Evolutionary conservation across 108 stramenopile species (phyloP), one percentile per base, ranked within the genome.

Genomic region (Cyclotella kingstonii): DNA sequence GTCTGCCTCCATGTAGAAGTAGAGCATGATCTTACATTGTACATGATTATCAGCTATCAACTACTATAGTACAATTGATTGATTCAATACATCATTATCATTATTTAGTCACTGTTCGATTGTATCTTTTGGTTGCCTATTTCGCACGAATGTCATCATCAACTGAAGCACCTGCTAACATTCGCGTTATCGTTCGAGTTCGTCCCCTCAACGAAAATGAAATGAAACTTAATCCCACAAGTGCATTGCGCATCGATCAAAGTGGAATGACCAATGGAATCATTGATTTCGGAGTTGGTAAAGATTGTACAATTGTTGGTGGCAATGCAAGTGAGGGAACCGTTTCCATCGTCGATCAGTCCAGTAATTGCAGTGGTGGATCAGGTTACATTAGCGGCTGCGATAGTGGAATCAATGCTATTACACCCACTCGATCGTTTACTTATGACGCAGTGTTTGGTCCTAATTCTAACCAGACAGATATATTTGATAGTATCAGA

Each of bases 151-250:
- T n/a, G 43, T 44, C 43, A 12, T 26, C 49, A 28, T 28, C 49
- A 4, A 50, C 5, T 4, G 57, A 64, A 50, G 74, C 62, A n/a
- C 71, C 71, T 19, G 60, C 72, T 29, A 66, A 73, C 66, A 68
- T 78, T 40, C 77, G 77, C 17, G 77, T 78, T 42, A 55, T 78
- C 18, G 70, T 78, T 8, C 71, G 77, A 8, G 72, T 78, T 52
- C 77, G 77, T 10, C 77, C 77, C 22, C 53, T 78, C 33, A 70
- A 57, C 34, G 57, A 68, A 3, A 48, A 54, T 8, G 76, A 73
- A 30, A 2, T 31, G 21, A 63, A 66, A 51, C 29, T 44, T 45
- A 50, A 58, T 19, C 31, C 29, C 17, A 36, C 26, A 10, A 40
- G 18, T 55, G 36, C 42, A 18, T 35, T 72, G 5, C 21, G 30